A percentile compares a stretch with the other conserved stretches of the same genome.
phyloP scores from a whole-genome alignment of 202 grass and related monocot species.

The Brachypodium distachyon region DNA sequence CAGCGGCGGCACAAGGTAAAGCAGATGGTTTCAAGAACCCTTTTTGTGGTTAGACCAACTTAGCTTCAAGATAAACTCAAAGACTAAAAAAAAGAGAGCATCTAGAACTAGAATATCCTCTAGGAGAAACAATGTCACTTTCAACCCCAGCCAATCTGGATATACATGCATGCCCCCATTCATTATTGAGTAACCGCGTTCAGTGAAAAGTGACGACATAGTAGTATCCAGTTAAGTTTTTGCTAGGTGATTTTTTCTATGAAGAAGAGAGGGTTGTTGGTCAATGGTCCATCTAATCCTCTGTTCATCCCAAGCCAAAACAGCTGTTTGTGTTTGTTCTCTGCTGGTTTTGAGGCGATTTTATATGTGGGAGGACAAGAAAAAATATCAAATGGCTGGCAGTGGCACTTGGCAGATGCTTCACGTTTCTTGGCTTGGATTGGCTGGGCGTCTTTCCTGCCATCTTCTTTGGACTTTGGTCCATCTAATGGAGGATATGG shows the following conservation, averaged over 20 bases:
- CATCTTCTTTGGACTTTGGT: slow-evolving; percentile 10
- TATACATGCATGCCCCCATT: neutral
- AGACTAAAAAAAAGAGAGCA: neutral
- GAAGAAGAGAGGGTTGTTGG: neutral
- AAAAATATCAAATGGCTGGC: neutral
- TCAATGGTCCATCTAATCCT: neutral
- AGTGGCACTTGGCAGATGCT: too few relatives aligned
- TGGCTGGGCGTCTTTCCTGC: neutral
- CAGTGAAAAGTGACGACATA: too few relatives aligned
- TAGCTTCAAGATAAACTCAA: neutral
- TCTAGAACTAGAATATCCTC: slow-evolving; percentile 23
- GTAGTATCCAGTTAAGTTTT: too few relatives aligned
- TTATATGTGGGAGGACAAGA: neutral
- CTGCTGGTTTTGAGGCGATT: neutral
- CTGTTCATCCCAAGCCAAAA: neutral
- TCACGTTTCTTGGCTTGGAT: neutral
- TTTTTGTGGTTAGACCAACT: neutral
- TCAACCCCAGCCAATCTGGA: neutral
- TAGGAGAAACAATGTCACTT: neutral
- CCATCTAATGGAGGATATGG: slow-evolving; percentile 14
- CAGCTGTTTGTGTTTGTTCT: neutral
- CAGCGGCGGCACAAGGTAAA: neutral
- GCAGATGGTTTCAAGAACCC: neutral
- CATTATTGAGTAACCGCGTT: neutral
- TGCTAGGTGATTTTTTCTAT: neutral